phyloP scores from a whole-genome alignment of 352 stramenopile genomes.

The Globisporangium perplexum region DNA sequence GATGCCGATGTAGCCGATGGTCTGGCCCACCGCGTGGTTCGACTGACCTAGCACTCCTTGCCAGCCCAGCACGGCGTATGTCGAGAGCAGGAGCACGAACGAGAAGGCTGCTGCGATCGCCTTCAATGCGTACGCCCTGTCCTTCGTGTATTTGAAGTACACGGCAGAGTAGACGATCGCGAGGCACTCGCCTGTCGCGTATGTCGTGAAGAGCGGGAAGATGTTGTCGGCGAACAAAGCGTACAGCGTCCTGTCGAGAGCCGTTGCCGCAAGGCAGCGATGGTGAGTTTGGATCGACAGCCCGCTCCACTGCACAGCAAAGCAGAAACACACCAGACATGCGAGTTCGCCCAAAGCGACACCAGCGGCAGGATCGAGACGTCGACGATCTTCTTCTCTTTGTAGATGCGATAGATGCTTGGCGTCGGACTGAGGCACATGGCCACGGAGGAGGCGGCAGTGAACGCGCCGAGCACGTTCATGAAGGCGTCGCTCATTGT shows the following conservation, averaged over 20 bases:
- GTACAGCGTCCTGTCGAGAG: slow-evolving; percentile 3
- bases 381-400: neutral
- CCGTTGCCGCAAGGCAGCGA: too few species aligned
- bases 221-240: neutral
- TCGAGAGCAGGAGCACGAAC: neutral
- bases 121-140: neutral
- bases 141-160: neutral
- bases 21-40: slow-evolving; percentile 8
- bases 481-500: neutral
- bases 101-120: neutral
- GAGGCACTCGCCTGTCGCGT: neutral
- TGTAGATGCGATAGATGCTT: neutral
- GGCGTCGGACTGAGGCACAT: slow-evolving; percentile 6
- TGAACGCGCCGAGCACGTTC: neutral
- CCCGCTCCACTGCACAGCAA: too few species aligned
- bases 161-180: slow-evolving; percentile 4
- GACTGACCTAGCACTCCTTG: neutral
- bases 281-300: too few species aligned
- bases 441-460: neutral
- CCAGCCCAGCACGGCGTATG: slow-evolving; percentile 4
- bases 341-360: slow-evolving; percentile 7
- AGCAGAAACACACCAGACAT: neutral
- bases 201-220: slow-evolving; percentile 7
- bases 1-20: slow-evolving; percentile 32
- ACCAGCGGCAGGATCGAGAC: slow-evolving; percentile 10